These are phyloP conservation scores for Taphrina deformans DNA, from an alignment of 1,139 yeast species.

Conservation along the genomic window DNA sequence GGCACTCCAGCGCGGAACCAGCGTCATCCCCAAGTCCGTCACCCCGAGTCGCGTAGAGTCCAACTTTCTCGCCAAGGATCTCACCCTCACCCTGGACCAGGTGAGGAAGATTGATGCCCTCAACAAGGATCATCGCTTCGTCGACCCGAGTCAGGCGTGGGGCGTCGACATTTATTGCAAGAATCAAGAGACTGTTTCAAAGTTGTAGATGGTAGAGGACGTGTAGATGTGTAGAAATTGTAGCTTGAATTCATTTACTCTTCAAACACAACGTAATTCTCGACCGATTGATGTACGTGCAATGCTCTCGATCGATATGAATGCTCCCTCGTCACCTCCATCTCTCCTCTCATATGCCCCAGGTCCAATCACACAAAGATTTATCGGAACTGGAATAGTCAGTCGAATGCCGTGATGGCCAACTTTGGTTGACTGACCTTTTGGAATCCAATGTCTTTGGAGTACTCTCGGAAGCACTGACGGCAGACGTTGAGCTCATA, in stretches of 20 bases:
- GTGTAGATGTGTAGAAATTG: background rate
- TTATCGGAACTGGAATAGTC: constrained; percentile 14
- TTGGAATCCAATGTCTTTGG: constrained; percentile 98
- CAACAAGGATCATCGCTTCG: constrained; percentile 30
- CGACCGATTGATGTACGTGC: background rate
- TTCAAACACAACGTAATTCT: background rate
- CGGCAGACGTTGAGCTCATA: constrained; percentile 99
- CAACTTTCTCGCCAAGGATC: constrained; percentile 49
- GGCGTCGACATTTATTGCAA: constrained; percentile 30
- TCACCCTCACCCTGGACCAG: constrained; percentile 58
- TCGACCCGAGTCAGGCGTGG: constrained; percentile 22
- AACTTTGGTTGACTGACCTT: constrained; percentile 49
- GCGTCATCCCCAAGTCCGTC: constrained; percentile 68
- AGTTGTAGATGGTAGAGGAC: background rate
- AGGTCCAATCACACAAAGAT: background rate
- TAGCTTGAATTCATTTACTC: background rate
- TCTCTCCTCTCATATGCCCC: background rate
- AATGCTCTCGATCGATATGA: background rate
- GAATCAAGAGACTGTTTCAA: background rate
- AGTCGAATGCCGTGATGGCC: background rate
- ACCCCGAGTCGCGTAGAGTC: constrained; percentile 42
- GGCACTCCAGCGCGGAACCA: constrained; percentile 61
- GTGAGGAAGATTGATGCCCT: constrained; percentile 42
- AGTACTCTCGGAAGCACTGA: constrained; percentile 99
- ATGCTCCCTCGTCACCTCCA: background rate